Evolutionary conservation across 305 asterid genomes (phyloP), one percentile per base, ranked within the genome.

Genomic region (Fraxinus baroniana): DNA sequence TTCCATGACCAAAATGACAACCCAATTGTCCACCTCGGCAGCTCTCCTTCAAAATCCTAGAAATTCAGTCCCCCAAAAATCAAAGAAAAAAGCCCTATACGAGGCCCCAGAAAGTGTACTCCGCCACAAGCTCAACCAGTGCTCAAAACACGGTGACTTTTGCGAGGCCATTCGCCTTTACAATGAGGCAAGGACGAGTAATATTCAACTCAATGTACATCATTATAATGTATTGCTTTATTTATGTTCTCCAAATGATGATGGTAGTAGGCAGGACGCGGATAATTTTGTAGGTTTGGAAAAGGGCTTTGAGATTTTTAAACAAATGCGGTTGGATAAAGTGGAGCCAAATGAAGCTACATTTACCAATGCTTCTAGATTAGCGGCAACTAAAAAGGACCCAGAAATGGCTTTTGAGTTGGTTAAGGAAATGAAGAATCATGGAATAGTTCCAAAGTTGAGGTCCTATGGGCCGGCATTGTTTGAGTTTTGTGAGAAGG

Each of bases 401-500:
- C 98, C 98, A 0, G 93, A 84, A 79, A 79, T 93, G 93, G 99
- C 98, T 80, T 96, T 96, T 77, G 87, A 86, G 77, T 84, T 96
- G 80, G 90, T 96, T 82, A 96, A 92, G 90, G 87, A 85, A 83
- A 96, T 94, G 98, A 91, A 88, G 88, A 88, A 82, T 77, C 87
- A 85, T 57, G 93, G 93, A 28, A 90, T 93, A 81, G 84, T 73
- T 46, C 98, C 99, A 3, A 96, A 84, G 80, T 78, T 94, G 90
- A 92, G 99, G 89, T 96, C 99, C 1, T 96, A 96, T 70, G 97
- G 95, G 32, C 98, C 98, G 3, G 97, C 99, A 12, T 86, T 96
- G 83, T 88, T 90, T 77, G 99, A 97, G 24, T 96, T 92, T 80
- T 91, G 97, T 82, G 84, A 88, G 74, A 90, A 90, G 73, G 90